phyloP scores from a whole-genome alignment of 371 early-diverging fungal species.

The Mucor mucedo region DNA sequence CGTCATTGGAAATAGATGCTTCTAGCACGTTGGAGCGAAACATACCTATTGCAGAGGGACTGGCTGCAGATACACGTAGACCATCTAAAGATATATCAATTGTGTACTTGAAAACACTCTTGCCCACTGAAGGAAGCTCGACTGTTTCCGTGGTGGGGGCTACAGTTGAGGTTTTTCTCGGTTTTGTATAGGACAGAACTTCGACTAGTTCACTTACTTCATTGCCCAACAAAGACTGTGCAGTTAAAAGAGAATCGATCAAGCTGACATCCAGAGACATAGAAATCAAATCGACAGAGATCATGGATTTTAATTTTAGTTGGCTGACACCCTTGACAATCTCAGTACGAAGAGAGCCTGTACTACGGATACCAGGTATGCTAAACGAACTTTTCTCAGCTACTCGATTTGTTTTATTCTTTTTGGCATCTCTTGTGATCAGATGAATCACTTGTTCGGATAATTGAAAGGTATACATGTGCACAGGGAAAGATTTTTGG shows the following conservation, averaged over 20 bases:
- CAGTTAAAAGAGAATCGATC: constrained; percentile 78
- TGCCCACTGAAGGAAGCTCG: neutral
- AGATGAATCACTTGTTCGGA: constrained; percentile 62
- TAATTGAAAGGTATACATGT: constrained; percentile 60
- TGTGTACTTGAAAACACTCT: constrained; percentile 49
- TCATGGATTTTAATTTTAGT: constrained; percentile 50
- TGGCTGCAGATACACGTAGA: constrained; percentile 65
- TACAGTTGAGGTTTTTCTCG: constrained; percentile 9
- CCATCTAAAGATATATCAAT: constrained; percentile 70
- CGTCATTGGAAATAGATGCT: constrained; percentile 63
- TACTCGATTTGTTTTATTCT: constrained; percentile 19
- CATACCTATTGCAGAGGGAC: constrained; percentile 69
- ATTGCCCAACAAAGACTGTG: constrained; percentile 77
- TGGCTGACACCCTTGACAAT: constrained; percentile 13
- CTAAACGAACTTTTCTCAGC: constrained; percentile 56
- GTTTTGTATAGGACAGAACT: constrained; percentile 63
- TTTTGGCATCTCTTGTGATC: constrained; percentile 42
- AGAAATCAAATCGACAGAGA: constrained; percentile 71
- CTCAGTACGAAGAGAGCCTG: constrained; percentile 51
- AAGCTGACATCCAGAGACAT: constrained; percentile 71
- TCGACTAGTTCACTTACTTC: constrained; percentile 83
- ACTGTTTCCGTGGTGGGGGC: constrained; percentile 1
- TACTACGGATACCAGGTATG: constrained; percentile 64
- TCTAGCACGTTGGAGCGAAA: constrained; percentile 71
- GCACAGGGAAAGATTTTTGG: constrained; percentile 35